phyloP scores from a whole-genome alignment of 2,329 filamentous ascomycete genomes.

The Dactylellina drechsleri region DNA sequence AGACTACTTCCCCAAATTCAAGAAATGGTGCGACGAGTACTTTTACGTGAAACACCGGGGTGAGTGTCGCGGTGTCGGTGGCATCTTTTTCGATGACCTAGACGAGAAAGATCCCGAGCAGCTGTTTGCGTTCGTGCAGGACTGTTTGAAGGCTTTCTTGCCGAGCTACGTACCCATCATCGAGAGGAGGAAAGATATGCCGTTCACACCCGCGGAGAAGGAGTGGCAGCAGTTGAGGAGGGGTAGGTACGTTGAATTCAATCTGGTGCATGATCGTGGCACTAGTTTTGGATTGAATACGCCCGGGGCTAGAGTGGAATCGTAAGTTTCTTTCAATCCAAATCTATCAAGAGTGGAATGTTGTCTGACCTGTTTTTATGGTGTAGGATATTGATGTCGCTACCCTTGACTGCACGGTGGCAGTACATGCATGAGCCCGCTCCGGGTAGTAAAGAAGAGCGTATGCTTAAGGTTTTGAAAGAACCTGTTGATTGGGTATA shows the following conservation, averaged over 20 bases:
- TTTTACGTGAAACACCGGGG: conserved; percentile 92
- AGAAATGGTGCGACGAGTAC: conserved; percentile 98
- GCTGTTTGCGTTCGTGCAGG: conserved; percentile 87
- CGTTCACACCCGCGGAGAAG: conserved; percentile 85
- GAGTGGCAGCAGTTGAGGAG: conserved; percentile 94
- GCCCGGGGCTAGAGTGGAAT: conserved; percentile 86
- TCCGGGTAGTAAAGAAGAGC: conserved; percentile 78
- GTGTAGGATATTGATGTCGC: conserved; percentile 89
- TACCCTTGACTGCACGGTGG: conserved; percentile 93
- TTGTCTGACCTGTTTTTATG: too few relatives aligned
- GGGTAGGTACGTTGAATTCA: conserved; percentile 98
- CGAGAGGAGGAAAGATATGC: conserved; percentile 88
- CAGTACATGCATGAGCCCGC: conserved; percentile 92
- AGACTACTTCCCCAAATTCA: conserved; percentile 91
- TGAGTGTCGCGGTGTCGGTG: conserved; percentile 87
- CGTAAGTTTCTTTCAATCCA: conserved; percentile 56
- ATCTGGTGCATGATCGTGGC: conserved; percentile 93
- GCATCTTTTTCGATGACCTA: conserved; percentile 98
- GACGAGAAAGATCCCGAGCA: conserved; percentile 88
- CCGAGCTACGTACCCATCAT: conserved; percentile 92
- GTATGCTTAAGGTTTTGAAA: conserved; percentile 77
- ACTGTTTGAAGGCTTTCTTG: conserved; percentile 85
- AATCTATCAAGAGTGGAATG: too few relatives aligned
- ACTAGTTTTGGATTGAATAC: conserved; percentile 95
- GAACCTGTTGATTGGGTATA: conserved; percentile 75